Percentiles rank a stretch among this genome's conserved stretches.
These are phyloP conservation scores for Anisodus tanguticus DNA, from an alignment of 257 asterid species.

Conservation along the genomic window DNA sequence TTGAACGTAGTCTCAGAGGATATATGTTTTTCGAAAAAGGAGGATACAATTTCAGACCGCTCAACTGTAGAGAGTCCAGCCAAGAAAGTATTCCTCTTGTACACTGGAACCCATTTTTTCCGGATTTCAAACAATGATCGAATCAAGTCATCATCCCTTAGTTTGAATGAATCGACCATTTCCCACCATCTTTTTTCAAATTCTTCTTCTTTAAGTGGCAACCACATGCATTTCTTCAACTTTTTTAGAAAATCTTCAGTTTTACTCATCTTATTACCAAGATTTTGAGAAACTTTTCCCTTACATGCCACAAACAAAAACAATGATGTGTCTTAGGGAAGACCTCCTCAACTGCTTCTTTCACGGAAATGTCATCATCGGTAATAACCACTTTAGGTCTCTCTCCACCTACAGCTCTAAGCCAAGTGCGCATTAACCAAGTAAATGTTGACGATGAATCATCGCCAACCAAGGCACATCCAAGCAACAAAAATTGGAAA, in stretches of 20 bases:
- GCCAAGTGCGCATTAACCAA: slow-evolving; percentile 63
- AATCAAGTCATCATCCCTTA: slow-evolving; percentile 15
- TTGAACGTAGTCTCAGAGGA: slow-evolving; percentile 38
- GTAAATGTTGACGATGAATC: slow-evolving; percentile 40
- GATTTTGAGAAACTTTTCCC: slow-evolving; percentile 32
- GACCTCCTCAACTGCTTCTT: slow-evolving; percentile 45
- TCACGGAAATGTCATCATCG: slow-evolving; percentile 36
- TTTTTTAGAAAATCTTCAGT: slow-evolving; percentile 36
- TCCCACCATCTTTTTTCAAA: slow-evolving; percentile 49
- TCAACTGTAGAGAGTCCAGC: not conserved
- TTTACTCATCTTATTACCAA: slow-evolving; percentile 33
- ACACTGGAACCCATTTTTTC: slow-evolving; percentile 20
- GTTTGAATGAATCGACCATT: slow-evolving; percentile 29
- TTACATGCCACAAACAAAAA: slow-evolving; percentile 51
- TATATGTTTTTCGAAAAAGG: not conserved
- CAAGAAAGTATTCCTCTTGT: slow-evolving; percentile 8
- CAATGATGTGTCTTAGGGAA: slow-evolving; percentile 52
- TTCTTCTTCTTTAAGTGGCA: slow-evolving; percentile 39
- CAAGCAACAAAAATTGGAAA: slow-evolving; percentile 54
- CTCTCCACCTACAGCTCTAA: slow-evolving; percentile 48
- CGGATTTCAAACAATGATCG: not conserved
- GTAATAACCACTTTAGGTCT: slow-evolving; percentile 50
- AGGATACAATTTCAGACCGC: slow-evolving; percentile 15
- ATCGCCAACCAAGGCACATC: slow-evolving; percentile 55
- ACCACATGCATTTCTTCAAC: slow-evolving; percentile 41